Conservation (phyloP, 176 grass and related monocot genomes). For the Musa schizocarpa region DNA sequence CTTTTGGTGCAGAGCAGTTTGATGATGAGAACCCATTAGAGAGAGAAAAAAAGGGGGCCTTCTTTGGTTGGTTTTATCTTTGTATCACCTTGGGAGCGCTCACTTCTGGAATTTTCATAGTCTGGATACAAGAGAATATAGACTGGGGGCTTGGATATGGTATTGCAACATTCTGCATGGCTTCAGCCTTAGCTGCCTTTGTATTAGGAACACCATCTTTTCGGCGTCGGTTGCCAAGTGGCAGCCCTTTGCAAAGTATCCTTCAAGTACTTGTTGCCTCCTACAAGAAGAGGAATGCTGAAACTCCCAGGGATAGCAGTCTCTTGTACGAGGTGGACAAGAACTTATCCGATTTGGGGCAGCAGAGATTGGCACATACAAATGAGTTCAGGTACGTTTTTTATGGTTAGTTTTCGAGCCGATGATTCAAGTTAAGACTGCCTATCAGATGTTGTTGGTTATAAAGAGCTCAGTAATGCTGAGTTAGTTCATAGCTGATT, state of each 20-base stretch:
- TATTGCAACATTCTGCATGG: constrained; percentile 51
- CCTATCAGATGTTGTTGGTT: neutral
- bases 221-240: constrained; percentile 39
- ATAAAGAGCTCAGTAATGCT: neutral
- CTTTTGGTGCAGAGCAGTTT: constrained; percentile 72
- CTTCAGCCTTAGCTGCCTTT: constrained; percentile 43
- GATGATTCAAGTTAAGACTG: neutral
- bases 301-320: constrained; percentile 17
- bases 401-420: neutral
- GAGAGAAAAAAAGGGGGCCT: constrained; percentile 35
- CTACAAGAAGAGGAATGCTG: constrained; percentile 27
- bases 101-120: constrained; percentile 43
- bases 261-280: constrained; percentile 47
- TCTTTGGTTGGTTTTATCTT: constrained; percentile 81
- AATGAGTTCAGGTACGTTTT: constrained; percentile 31
- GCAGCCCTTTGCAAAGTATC: constrained; percentile 50
- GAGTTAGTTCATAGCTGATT: neutral
- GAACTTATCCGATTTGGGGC: constrained; percentile 17
- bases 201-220: constrained; percentile 43
- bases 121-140: constrained; percentile 63
- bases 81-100: constrained; percentile 51
- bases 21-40: constrained; percentile 38
- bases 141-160: constrained; percentile 61
- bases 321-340: constrained; percentile 47
- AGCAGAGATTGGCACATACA: constrained; percentile 38